phyloP scores from a whole-genome alignment of 371 early-diverging fungal genomes.

The Rhizomucor miehei region DNA sequence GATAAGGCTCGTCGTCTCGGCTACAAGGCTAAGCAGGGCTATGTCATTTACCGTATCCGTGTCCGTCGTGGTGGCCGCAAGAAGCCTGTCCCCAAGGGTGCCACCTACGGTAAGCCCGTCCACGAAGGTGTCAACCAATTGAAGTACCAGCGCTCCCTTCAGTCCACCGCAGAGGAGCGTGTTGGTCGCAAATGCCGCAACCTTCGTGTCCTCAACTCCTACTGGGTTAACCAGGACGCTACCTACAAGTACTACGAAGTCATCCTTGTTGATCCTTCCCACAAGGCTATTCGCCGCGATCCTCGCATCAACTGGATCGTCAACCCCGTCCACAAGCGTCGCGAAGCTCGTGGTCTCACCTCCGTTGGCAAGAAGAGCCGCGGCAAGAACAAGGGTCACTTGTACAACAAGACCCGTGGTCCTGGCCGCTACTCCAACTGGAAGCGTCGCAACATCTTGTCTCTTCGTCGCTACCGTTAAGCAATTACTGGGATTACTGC shows the following conservation, averaged over 20 bases:
- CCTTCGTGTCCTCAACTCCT: slow-evolving; percentile 97
- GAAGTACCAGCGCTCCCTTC: slow-evolving; percentile 94
- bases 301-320: slow-evolving; percentile 93
- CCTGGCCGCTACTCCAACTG: slow-evolving; percentile 85
- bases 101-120: slow-evolving; percentile 97
- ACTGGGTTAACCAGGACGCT: slow-evolving; percentile 99
- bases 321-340: slow-evolving; percentile 96
- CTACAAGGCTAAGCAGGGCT: slow-evolving; percentile 99
- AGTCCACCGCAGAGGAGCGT: slow-evolving; percentile 95
- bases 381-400: slow-evolving; percentile 97
- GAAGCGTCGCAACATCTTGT: slow-evolving; percentile 77
- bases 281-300: slow-evolving; percentile 98
- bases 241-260: slow-evolving; percentile 99
- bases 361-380: slow-evolving; percentile 97
- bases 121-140: slow-evolving; percentile 97
- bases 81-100: slow-evolving; percentile 96
- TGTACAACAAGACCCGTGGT: slow-evolving; percentile 98
- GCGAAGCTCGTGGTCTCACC: slow-evolving; percentile 99
- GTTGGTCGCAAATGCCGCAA: slow-evolving; percentile 94
- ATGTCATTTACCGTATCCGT: slow-evolving; percentile 96
- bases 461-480: slow-evolving; percentile 84
- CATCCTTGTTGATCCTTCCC: slow-evolving; percentile 96
- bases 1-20: slow-evolving; percentile 99
- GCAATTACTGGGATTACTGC: neutral
- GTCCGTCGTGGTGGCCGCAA: slow-evolving; percentile 99